Conservation (phyloP, 225 moss, liverwort and hornwort genomes). For the Pseudisothecium myosuroides region DNA sequence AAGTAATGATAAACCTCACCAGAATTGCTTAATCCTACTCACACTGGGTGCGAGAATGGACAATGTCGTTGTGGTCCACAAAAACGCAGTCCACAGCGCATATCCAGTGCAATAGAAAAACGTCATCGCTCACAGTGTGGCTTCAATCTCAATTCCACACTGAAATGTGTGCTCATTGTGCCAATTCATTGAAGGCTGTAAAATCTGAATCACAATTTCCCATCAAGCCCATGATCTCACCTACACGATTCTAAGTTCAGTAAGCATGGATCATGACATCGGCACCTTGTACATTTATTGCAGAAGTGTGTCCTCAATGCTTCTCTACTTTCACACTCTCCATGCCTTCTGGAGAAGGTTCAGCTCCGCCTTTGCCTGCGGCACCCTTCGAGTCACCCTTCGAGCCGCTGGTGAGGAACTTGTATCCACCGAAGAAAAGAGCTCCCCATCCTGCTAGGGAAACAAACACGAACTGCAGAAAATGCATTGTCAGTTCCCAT, state of each 20-base stretch:
- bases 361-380: neutral
- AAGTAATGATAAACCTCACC: neutral
- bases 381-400: slow-evolving; percentile 14
- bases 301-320: neutral
- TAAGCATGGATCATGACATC: neutral
- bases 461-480: slow-evolving; percentile 68
- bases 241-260: neutral
- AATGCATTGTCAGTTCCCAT: neutral
- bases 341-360: slow-evolving; percentile 3
- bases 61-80: neutral
- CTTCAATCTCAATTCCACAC: neutral
- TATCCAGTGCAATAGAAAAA: neutral
- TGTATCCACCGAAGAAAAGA: slow-evolving; percentile 76
- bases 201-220: neutral
- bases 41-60: neutral
- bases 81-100: neutral
- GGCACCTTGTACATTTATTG: neutral
- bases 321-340: slow-evolving; percentile 3
- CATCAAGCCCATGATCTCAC: neutral
- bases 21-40: neutral
- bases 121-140: neutral
- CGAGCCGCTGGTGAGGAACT: slow-evolving; percentile 56
- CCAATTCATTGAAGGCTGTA: neutral
- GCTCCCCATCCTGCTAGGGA: slow-evolving; percentile 82
- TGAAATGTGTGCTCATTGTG: neutral